Base-by-base conservation (phyloP, 495 filamentous ascomycete genomes). In the Cercophora sp. region DNA sequence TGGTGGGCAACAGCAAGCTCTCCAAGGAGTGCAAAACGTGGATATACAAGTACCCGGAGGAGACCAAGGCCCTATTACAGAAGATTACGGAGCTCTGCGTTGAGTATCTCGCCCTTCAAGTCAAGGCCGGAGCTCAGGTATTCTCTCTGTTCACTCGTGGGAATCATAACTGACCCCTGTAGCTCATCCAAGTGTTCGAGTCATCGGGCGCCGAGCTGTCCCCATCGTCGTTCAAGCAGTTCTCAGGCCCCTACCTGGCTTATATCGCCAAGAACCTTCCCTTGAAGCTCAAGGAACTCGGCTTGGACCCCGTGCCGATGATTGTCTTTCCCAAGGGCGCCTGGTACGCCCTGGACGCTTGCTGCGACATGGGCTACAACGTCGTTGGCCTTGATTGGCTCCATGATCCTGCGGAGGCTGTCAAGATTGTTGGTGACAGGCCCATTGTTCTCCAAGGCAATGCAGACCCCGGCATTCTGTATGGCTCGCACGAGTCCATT, bases 281-380 rank as follows among this genome's bases (percentile, higher is more conserved):
- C 0, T 74, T 70, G 49, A 78, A 81, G 25, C 70, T 98, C 56
- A 70, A 72, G 53, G 85, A 89, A 68, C 73, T 94, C 61, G 83
- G 82, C 0, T 63, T 91, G 39, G 86, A 91, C 49, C 75, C 72
- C 4, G 94, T 97, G 2, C 93, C 93, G 1, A 96, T 98, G 93
- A 93, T 89, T n/a, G 89, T 96, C 13, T 98, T 98, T 68, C 90
- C 93, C n/a, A 98, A 98, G 73, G 93, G 93, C 3, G 91, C 93
- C n/a, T 96, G 93, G 88, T 95, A 92, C 69, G 91, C 89, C 3
- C 74, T 98, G 25, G 89, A 96, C 56, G 83, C 87, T 10, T 79
- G 91, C 11, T 96, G 91, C 69, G 74, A 88, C 59, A 82, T 89
- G 18, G 91, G 89, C 10, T 98, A 97, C 71, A 83, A 97, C 56